Base-by-base conservation (phyloP, 2,329 filamentous ascomycete species). In the Herpotrichia juniperi region DNA sequence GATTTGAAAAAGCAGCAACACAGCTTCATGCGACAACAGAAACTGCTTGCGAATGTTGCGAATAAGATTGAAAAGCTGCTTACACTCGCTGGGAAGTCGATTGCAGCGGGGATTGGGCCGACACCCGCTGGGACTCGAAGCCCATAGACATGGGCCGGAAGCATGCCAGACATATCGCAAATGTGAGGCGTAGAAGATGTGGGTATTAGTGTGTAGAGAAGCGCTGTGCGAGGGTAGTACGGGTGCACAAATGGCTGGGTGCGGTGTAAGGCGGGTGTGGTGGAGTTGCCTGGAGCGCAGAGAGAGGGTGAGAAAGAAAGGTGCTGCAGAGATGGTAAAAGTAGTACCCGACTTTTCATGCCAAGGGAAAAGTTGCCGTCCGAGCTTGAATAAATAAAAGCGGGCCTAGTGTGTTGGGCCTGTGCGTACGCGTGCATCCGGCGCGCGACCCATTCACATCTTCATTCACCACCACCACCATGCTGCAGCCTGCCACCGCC, bases 121-220 rank as follows among this genome's bases (percentile, higher is more conserved):
- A 91, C 90, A 71, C 89, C 91, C 65, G 90, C 83, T 66, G 92
- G 92, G 77, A 97, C 90, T 81, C 91, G 87, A 64, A 97, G 88
- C 78, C 93, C 92, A 75, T 94, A 99, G 74, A 97, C 83, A 74
- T 90, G 90, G 76, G 94, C 89, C 72, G 82, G 84, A 53, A 73
- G 62, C 50, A 72, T 55, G 53, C 57, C 61, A 37, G 68, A 54
- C 74, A 76, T 76, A 48, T 37, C 58, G 47, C 54, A 55, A 44
- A 32, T 30, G 45, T 19, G 39, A 26, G 3, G 34, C 9, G 12
- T 47, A 35, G 19, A 35, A 22, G 24, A 24, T n/a, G 14, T n/a
- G 8, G 11, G 42, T 19, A 24, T 22, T 37, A 21, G 16, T 19
- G 16, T 14, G 14, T 17, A 19, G 30, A 31, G 32, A 40, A 46